A percentile compares a stretch with the other conserved stretches of the same genome.
Evolutionary conservation across 345 rosid genomes (phyloP).

Genomic region (Eucalyptus marginata): DNA sequence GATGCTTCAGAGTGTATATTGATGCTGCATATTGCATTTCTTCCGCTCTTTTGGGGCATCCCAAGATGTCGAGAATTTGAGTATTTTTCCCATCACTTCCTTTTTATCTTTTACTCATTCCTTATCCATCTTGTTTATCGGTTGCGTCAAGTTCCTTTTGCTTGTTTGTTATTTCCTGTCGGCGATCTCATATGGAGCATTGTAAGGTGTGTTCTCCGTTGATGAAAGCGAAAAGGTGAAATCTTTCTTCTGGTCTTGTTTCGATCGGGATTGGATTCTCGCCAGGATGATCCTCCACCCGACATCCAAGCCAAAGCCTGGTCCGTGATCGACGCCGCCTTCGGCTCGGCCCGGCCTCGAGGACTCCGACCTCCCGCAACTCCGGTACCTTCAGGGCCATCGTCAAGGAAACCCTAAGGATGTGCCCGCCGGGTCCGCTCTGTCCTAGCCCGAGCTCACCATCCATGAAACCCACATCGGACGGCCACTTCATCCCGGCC

Average conservation of each 20-base stretch:
- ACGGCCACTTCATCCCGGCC: constrained; percentile 37
- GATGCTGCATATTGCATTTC: neutral
- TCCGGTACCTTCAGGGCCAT: constrained; percentile 50
- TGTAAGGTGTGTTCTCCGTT: neutral
- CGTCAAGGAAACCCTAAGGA: constrained; percentile 64
- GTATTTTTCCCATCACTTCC: neutral
- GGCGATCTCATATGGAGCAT: neutral
- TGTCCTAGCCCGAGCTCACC: constrained; percentile 85
- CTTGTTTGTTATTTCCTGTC: neutral
- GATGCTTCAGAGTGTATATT: neutral
- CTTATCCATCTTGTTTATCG: neutral
- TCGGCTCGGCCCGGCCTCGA: constrained; percentile 10
- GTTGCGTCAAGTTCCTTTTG: neutral
- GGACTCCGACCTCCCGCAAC: constrained; percentile 45
- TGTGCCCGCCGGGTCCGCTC: constrained; percentile 79
- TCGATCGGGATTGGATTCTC: constrained; percentile 38
- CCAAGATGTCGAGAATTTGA: constrained; percentile 5
- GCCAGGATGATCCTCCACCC: constrained; percentile 53
- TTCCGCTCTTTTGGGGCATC: neutral
- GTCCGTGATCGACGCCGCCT: constrained; percentile 30
- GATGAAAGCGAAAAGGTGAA: neutral
- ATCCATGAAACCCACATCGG: constrained; percentile 57
- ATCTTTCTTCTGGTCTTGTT: neutral
- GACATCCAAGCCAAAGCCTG: constrained; percentile 48
- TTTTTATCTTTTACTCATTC: neutral